These are phyloP conservation scores for Talaromyces proteolyticus DNA, from an alignment of 495 filamentous ascomycete genomes.

Conservation along the genomic window DNA sequence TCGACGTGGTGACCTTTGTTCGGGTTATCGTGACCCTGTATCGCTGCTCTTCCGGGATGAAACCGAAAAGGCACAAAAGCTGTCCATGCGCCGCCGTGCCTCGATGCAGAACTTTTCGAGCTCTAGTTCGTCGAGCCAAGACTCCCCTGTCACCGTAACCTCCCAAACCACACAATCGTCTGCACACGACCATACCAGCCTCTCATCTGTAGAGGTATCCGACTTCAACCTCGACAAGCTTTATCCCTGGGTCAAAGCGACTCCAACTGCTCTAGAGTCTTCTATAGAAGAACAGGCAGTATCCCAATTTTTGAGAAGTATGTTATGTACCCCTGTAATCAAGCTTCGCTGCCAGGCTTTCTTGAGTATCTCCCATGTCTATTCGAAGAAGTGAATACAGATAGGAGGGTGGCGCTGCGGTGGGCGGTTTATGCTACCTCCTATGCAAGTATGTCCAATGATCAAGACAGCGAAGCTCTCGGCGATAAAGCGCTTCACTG, in stretches of 20 bases:
- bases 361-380: conserved; percentile 25
- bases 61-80: conserved; percentile 16
- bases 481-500: conserved; percentile 18
- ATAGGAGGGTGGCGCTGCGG: conserved; percentile 23
- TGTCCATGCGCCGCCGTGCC: conserved; percentile 1
- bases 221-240: conserved; percentile 5
- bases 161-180: too few relatives aligned
- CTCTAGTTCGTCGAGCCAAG: conserved; percentile 7
- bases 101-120: neutral
- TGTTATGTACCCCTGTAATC: conserved; percentile 26
- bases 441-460: conserved; percentile 20
- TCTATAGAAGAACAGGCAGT: conserved; percentile 19
- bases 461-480: conserved; percentile 10
- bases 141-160: neutral
- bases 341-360: conserved; percentile 23
- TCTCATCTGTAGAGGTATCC: neutral
- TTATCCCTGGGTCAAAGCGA: conserved; percentile 8
- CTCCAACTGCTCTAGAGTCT: conserved; percentile 1
- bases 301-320: conserved; percentile 24
- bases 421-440: conserved; percentile 26
- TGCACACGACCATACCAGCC: neutral
- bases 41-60: conserved; percentile 23
- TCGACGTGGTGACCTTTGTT: conserved; percentile 20
- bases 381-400: conserved; percentile 23
- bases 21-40: conserved; percentile 22